A percentile compares a stretch with the other conserved stretches of the same genome.
These are phyloP conservation scores for Chytriomyces sp. DNA, from an alignment of 192 early-diverging fungal genomes.

Conservation along the genomic window DNA sequence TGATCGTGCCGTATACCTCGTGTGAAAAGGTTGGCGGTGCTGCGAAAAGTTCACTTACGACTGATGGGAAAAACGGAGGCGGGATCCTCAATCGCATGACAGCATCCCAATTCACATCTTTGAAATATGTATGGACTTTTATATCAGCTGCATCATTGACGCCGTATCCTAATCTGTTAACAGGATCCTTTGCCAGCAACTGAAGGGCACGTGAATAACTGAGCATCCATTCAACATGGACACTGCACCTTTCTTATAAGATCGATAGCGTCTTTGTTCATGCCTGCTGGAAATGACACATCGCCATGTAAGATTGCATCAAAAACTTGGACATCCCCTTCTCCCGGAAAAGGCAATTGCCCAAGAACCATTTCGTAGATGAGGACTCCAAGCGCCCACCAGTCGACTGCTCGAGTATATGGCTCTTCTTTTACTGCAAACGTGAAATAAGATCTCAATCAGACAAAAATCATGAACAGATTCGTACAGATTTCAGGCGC, in stretches of 20 bases:
- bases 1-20: background rate
- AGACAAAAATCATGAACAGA: background rate
- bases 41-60: conserved; percentile 67
- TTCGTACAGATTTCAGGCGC: conserved; percentile 84
- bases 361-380: conserved; percentile 69
- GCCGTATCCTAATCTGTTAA: conserved; percentile 82
- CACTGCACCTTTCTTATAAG: conserved; percentile 79
- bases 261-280: conserved; percentile 88
- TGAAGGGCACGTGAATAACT: conserved; percentile 28
- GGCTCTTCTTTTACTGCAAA: conserved; percentile 80
- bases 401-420: conserved; percentile 94
- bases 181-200: conserved; percentile 85
- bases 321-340: conserved; percentile 97
- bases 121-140: conserved; percentile 87
- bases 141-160: conserved; percentile 84
- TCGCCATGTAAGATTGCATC: conserved; percentile 95
- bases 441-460: background rate
- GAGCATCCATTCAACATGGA: background rate
- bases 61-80: conserved; percentile 87
- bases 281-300: conserved; percentile 88
- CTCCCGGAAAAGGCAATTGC: conserved; percentile 89
- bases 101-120: conserved; percentile 87
- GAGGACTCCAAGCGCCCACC: conserved; percentile 89
- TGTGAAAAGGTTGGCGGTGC: background rate
- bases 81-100: conserved; percentile 80